Percentiles rank a stretch among this genome's conserved stretches.
Evolutionary conservation across 495 filamentous ascomycete species (phyloP).

Genomic region (Apiosordaria backusii): DNA sequence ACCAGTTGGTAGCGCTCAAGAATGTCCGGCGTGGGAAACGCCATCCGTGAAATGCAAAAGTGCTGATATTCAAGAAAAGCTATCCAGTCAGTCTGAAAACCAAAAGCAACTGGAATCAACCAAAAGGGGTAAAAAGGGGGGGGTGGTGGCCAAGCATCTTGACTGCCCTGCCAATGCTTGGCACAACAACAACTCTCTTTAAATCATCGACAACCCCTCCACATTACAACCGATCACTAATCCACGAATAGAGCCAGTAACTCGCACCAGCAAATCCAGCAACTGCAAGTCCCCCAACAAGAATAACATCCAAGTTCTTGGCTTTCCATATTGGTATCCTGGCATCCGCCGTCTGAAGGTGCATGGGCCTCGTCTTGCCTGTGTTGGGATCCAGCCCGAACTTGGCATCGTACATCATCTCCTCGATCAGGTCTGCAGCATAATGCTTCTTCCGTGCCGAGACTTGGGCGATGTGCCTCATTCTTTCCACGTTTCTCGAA

Average conservation of each 20-base stretch:
- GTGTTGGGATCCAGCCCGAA: conserved; percentile 19
- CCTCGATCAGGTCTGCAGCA: conserved; percentile 40
- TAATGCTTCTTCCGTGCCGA: conserved; percentile 34
- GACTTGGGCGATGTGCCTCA: conserved; percentile 36
- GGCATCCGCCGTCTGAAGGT: conserved; percentile 42
- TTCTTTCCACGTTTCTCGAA: conserved; percentile 26
- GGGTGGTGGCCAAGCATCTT: neutral
- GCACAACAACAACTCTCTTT: neutral
- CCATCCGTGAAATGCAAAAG: neutral
- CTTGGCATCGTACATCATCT: conserved; percentile 38
- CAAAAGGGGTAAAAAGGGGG: neutral
- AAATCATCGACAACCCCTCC: neutral
- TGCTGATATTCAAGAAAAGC: neutral
- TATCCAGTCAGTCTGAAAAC: too few relatives aligned
- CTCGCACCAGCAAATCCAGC: neutral
- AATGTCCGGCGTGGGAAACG: neutral
- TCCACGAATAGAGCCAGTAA: neutral
- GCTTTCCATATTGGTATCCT: conserved; percentile 37
- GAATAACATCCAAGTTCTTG: conserved; percentile 29
- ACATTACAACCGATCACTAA: neutral
- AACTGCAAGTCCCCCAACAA: neutral
- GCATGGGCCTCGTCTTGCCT: conserved; percentile 31
- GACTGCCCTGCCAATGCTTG: neutral
- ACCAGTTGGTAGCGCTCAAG: neutral
- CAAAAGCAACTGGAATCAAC: neutral